Evolutionary conservation across 768 basidiomycete species (phyloP), one percentile per base, ranked within the genome.

Genomic region (Serendipita sp.): DNA sequence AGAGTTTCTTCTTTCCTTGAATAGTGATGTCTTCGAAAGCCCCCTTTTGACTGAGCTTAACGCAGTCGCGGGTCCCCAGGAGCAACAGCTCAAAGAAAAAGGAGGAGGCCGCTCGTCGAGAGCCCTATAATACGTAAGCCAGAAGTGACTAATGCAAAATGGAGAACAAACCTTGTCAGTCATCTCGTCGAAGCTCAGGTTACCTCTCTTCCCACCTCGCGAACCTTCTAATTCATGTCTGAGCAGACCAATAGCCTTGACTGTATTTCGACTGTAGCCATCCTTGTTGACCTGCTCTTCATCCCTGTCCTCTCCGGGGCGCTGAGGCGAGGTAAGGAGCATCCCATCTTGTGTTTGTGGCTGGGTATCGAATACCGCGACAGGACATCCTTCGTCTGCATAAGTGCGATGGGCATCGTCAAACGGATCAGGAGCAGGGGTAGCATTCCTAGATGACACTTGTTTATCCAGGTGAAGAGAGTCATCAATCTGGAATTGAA

Each of bases 81-180:
- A 98, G 91, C 34, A 99, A 85, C 38, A 97, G 75, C 74, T 99
- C 96, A 72, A 99, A 99, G 80, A 99, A 99, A 79, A 99, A 97
- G 1, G 91, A 85, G 1, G 95, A 84, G 1, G 95, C 92, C 11
- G 93, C 96, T 46, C 91, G 84, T 54, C 90, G 86, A 8, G 91
- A 88, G 11, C 92, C 88, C 90, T 94, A 69, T 1, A 47, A n/a
- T 7, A 64, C 44, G 15, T 48, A 47, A 23, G 10, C 35, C 41
- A 65, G 13, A 60, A 44, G 7, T 60, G 13, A 44, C 54, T 41
- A 18, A 11, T 16, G 32, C 44, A 54, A 64, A 30, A 15, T 52
- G 16, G n/a, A 56, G 46, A 13, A 63, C 75, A 46, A 66, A 89
- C 91, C 78, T 90, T 90, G 68, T 88, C 80, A 13, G 90, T 80